Conservation (phyloP, 2,329 filamentous ascomycete species). For the Neofusicoccum kwambonambiense region DNA sequence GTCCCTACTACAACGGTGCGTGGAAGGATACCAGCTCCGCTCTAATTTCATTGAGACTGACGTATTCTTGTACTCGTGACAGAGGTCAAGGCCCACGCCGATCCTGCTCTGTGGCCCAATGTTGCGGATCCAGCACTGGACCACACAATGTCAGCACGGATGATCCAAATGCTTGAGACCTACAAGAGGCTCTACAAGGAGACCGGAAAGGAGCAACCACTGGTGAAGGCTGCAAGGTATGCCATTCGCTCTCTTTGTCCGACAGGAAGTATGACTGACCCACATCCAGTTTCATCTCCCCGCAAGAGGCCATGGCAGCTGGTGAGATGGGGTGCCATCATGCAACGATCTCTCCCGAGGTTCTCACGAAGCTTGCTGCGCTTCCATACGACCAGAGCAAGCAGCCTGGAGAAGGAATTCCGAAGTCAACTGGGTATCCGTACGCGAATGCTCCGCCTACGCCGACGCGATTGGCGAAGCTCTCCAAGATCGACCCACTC, state of each 20-base stretch:
- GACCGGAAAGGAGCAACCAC: constrained; percentile 50
- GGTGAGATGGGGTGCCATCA: constrained; percentile 50
- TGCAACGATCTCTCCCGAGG: constrained; percentile 44
- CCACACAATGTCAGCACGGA: constrained; percentile 49
- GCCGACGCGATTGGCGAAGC: constrained; percentile 36
- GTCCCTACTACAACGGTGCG: constrained; percentile 51
- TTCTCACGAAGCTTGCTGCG: constrained; percentile 41
- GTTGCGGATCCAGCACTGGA: constrained; percentile 48
- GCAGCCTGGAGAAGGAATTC: constrained; percentile 40
- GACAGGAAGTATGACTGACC: not conserved
- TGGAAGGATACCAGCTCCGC: not conserved
- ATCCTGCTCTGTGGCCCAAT: constrained; percentile 47
- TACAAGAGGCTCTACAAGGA: constrained; percentile 48
- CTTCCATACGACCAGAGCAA: constrained; percentile 38
- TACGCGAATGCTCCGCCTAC: constrained; percentile 38
- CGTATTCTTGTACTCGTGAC: not conserved
- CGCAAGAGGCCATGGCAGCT: constrained; percentile 47
- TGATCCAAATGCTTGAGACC: constrained; percentile 51
- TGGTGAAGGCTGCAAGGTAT: constrained; percentile 49
- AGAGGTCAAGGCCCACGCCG: constrained; percentile 48
- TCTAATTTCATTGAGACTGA: not conserved
- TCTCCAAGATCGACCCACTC: constrained; percentile 43
- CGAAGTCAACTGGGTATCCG: constrained; percentile 41
- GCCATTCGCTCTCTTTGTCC: not conserved
- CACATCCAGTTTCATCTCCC: constrained; percentile 40